Conservation (phyloP, 2,329 filamentous ascomycete genomes). For the Botrytis paeoniae region DNA sequence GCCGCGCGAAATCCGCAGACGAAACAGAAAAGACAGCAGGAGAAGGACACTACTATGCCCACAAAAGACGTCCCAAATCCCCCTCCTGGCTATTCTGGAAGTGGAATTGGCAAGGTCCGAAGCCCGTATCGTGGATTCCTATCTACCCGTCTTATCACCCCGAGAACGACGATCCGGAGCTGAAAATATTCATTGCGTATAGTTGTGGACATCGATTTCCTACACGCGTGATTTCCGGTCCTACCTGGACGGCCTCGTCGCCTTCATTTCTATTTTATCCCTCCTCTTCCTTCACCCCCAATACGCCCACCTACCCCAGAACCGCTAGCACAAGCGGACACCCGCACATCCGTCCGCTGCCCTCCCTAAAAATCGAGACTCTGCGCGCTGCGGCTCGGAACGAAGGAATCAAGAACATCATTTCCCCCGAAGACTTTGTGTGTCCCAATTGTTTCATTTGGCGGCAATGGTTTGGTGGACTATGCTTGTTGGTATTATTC, state of each 20-base stretch:
- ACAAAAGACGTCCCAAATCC: background rate
- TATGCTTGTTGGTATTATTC: background rate
- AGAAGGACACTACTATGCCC: background rate
- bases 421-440: rapidly evolving
- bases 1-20: background rate
- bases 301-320: background rate
- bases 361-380: background rate
- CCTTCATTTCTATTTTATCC: background rate
- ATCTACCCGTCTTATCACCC: background rate
- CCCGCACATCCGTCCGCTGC: background rate
- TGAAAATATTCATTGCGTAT: background rate
- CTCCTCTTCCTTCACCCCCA: no score
- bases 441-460: slow-evolving; percentile 3
- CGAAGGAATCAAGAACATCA: background rate
- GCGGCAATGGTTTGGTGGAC: background rate
- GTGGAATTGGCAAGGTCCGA: background rate
- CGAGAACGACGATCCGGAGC: background rate
- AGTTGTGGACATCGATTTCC: background rate
- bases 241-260: background rate
- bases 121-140: background rate
- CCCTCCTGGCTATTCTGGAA: background rate
- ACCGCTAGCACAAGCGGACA: background rate
- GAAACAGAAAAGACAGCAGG: background rate
- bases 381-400: background rate
- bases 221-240: background rate